Conservation (phyloP, 2,329 filamentous ascomycete genomes). For the Periglandula ipomoeae region DNA sequence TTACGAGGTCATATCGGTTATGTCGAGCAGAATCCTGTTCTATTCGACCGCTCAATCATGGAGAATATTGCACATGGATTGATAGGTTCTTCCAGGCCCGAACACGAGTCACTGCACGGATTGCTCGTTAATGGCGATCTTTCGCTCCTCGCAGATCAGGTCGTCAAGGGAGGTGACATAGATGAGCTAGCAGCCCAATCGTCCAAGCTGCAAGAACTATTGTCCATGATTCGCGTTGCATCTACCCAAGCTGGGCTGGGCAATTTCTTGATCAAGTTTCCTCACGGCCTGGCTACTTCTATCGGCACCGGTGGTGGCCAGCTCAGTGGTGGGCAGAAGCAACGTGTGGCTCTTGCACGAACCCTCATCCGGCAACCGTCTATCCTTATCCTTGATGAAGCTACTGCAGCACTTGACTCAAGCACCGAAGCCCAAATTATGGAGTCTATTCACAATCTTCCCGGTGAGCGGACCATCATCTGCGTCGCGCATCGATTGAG, state of each 20-base stretch:
- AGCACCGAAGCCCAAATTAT: conserved; percentile 34
- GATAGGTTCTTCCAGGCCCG: neutral
- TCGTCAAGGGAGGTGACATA: neutral
- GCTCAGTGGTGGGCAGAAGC: conserved; percentile 47
- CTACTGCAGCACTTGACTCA: conserved; percentile 45
- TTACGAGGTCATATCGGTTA: conserved; percentile 46
- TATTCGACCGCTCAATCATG: conserved; percentile 50
- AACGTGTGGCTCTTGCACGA: conserved; percentile 53
- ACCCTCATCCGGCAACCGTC: conserved; percentile 50
- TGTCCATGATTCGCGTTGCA: neutral
- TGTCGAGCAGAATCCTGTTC: conserved; percentile 52
- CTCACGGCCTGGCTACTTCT: neutral
- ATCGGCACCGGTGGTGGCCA: conserved; percentile 28
- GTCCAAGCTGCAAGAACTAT: neutral
- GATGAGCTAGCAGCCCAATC: neutral
- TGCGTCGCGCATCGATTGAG: conserved; percentile 4
- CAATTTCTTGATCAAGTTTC: neutral
- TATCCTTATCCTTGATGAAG: conserved; percentile 59
- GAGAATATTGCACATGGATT: conserved; percentile 36
- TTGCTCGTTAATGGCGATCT: neutral
- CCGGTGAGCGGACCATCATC: conserved; percentile 10
- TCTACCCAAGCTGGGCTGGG: neutral
- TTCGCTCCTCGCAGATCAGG: neutral
- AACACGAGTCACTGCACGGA: neutral
- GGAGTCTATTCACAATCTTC: conserved; percentile 27